Base-by-base conservation (phyloP, 2,329 filamentous ascomycete genomes). In the Aspergillus melleus region DNA sequence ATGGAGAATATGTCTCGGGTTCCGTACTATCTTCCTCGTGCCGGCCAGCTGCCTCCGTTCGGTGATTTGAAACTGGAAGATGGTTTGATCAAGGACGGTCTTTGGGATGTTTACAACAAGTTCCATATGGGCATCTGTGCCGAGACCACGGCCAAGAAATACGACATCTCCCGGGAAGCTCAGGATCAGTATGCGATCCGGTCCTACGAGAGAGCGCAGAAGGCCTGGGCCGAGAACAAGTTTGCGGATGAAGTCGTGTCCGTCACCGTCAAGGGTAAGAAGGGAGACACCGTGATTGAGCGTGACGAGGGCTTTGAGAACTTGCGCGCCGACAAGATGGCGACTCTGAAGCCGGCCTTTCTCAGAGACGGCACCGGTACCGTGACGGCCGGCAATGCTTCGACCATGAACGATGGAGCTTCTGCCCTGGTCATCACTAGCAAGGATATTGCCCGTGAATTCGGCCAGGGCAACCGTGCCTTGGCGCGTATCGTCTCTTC, bases 1-100 rank as follows among this genome's bases (percentile, higher is more conserved):
- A 97, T 99, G 90, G 95, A 99, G 81, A 97, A 91, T 78, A 99
- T 99, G 95, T 91, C 91, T 6, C 86, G 90, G 44, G 92, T 96
- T 4, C 95, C 95, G 2, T 96, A 96, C 78, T 98, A 97, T 74
- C 80, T 96, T 30, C 88, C 90, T 8, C 87, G 95, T 32, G 87
- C 92, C n/a, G 91, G 88, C 70, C 86, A 90, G 63, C 83, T 95
- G 67, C 91, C 93, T 1, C 81, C 92, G 0, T 97, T 98, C 71
- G 95, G 95, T 36, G 87, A 96, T 70, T 83, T 95, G 67, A 90
- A 90, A 77, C 81, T 96, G 77, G 90, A 96, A 76, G 95, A 99
- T 71, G 95, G 94, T 0, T 79, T 99, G 69, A 90, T 98, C 73
- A 95, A 95, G 76, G 95, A 99, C 72, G 95, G 95, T 0, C 79